phyloP scores from a whole-genome alignment of 1,284 basidiomycete genomes.

The Cryptococcus sp. region DNA sequence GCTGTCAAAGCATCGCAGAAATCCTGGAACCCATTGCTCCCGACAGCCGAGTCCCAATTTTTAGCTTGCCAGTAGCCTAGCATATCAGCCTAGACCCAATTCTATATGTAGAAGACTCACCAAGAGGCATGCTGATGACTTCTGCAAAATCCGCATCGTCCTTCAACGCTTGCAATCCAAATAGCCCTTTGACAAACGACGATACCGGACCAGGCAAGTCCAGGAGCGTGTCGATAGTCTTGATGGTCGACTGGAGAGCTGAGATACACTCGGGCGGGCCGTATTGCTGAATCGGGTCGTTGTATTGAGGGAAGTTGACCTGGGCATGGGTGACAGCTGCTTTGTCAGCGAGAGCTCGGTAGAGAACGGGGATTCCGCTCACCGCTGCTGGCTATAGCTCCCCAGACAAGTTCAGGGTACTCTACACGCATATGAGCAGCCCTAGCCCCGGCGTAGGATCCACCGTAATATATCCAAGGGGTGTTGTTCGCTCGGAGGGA shows the following conservation, averaged over 20 bases:
- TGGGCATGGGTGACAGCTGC: constrained; percentile 51
- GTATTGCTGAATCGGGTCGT: constrained; percentile 73
- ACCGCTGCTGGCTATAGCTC: constrained; percentile 84
- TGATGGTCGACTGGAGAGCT: constrained; percentile 62
- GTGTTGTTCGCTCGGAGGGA: constrained; percentile 51
- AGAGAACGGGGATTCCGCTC: constrained; percentile 3
- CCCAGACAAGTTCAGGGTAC: constrained; percentile 75
- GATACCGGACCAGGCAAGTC: constrained; percentile 52
- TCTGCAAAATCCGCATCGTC: constrained; percentile 75
- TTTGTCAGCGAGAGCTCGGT: constrained; percentile 1
- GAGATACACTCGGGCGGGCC: constrained; percentile 66
- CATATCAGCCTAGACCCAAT: neutral
- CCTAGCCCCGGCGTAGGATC: constrained; percentile 75
- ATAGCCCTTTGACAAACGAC: constrained; percentile 59
- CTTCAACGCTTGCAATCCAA: constrained; percentile 62
- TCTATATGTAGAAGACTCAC: constrained; percentile 7
- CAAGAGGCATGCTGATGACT: constrained; percentile 51
- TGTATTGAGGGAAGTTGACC: constrained; percentile 57
- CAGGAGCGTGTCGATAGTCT: constrained; percentile 57
- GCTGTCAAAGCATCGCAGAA: constrained; percentile 62
- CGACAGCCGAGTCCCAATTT: constrained; percentile 65
- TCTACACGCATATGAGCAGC: constrained; percentile 81
- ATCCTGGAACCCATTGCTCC: constrained; percentile 27
- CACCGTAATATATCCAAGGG: constrained; percentile 94
- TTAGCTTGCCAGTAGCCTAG: constrained; percentile 56